Evolutionary conservation across 208 protist species (phyloP), one percentile per base, ranked within the genome.

Genomic region (Trypanosoma avium): DNA sequence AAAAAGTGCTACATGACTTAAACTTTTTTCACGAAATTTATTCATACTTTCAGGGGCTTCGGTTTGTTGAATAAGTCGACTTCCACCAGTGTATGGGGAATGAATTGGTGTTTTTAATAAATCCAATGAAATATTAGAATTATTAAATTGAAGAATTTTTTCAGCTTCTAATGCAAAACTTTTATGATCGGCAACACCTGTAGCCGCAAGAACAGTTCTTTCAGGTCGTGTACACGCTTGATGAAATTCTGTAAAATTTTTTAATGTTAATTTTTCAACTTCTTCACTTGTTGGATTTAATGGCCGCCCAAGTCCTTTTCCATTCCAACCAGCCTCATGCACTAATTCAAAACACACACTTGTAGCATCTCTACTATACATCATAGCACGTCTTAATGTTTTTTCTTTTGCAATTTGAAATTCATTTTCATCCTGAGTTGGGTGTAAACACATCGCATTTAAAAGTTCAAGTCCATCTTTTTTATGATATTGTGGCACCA

Each of bases 1-100:
- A 73, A 95, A 90, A 35, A 97, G 74, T 0, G 73, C 89, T 27
- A 95, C 81, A 75, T 96, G 90, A 38, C 82, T 95, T 22, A 93
- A 70, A 59, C 95, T 94, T 59, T 94, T 92, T 62, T 97, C 92
- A 50, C 92, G 75, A 50, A 97, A 97, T 73, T 97, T 97, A 67
- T 85, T 87, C 78, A 95, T 84, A 55, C 84, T 93, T 63, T 91
- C 87, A 6, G 89, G 92, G n/a, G 89, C 86, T 9, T 78, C 81
- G 0, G 80, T 94, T 73, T 93, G 88, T 62, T 97, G 82, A 35
- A 86, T 61, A 33, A 86, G 61, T 27, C 76, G 75, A 66, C 66
- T 71, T 0, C 90, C 90, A 17, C 90, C 87, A n/a, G 84, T 90
- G 79, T 93, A 93, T 15, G 83, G 85, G 56, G 73, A 40, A 26